Conservation (phyloP, 805 yeast genomes). For the Wickerhamomyces chambardii region DNA sequence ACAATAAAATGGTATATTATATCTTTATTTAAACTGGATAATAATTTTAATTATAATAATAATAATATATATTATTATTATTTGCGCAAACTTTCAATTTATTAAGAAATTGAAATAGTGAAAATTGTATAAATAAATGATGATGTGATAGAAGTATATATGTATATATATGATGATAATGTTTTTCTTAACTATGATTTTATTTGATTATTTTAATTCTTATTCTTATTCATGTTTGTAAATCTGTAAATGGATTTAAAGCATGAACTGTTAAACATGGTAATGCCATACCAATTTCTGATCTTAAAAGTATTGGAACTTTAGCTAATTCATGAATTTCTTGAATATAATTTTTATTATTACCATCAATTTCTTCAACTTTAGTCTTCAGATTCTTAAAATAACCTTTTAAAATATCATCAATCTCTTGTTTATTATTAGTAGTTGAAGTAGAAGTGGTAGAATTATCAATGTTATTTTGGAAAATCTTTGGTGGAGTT, state of each 20-base stretch:
- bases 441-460: neutral
- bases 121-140: no score
- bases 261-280: constrained; percentile 93
- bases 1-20: no score
- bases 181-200: no score
- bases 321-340: constrained; percentile 70
- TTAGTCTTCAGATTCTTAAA: constrained; percentile 47
- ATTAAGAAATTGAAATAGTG: no score
- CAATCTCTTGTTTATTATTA: constrained; percentile 1
- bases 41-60: no score
- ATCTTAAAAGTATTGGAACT: constrained; percentile 79
- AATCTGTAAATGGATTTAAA: constrained; percentile 84
- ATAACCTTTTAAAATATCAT: constrained; percentile 44
- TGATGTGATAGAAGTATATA: no score
- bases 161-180: no score
- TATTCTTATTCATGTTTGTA: no score
- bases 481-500: constrained; percentile 31
- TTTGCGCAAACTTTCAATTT: no score
- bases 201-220: no score
- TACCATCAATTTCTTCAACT: constrained; percentile 42
- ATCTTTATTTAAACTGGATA: no score
- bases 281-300: constrained; percentile 91
- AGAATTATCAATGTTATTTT: neutral
- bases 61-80: no score
- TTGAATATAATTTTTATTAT: constrained; percentile 42